These are phyloP conservation scores for Boletellus sp. DNA, from an alignment of 1,284 basidiomycete genomes.

Conservation along the genomic window DNA sequence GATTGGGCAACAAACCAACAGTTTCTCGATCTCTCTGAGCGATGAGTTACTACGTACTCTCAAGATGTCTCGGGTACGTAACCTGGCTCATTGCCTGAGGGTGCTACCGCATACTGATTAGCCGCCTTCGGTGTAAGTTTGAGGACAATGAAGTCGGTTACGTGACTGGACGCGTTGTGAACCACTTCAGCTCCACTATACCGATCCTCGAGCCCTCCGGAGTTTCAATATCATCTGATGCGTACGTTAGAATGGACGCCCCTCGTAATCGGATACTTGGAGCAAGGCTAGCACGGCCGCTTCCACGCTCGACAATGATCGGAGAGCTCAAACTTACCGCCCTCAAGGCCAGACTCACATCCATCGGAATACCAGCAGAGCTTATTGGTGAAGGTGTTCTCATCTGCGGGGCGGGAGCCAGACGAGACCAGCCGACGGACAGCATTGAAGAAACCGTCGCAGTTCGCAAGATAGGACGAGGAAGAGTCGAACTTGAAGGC, in stretches of 20 bases:
- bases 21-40: conserved; percentile 90
- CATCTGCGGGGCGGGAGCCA: conserved; percentile 77
- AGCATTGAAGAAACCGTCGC: conserved; percentile 74
- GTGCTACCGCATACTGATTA: conserved; percentile 5
- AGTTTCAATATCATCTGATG: conserved; percentile 31
- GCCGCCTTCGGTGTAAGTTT: conserved; percentile 52
- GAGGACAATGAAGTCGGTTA: conserved; percentile 97
- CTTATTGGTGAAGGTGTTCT: conserved; percentile 93
- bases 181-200: conserved; percentile 75
- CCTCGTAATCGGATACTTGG: conserved; percentile 49
- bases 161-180: conserved; percentile 80
- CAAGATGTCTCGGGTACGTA: conserved; percentile 82
- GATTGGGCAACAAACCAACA: conserved; percentile 94
- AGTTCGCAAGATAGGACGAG: conserved; percentile 81
- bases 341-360: conserved; percentile 73
- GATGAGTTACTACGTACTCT: conserved; percentile 80
- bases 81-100: background rate
- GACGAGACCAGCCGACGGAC: conserved; percentile 43
- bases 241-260: conserved; percentile 22
- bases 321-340: conserved; percentile 89
- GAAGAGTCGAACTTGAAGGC: conserved; percentile 85
- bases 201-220: conserved; percentile 63
- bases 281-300: conserved; percentile 52
- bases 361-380: conserved; percentile 81
- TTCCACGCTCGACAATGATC: conserved; percentile 90